Evolutionary conservation across 139 green algal species (phyloP).

Genomic region (Microglena sp.): DNA sequence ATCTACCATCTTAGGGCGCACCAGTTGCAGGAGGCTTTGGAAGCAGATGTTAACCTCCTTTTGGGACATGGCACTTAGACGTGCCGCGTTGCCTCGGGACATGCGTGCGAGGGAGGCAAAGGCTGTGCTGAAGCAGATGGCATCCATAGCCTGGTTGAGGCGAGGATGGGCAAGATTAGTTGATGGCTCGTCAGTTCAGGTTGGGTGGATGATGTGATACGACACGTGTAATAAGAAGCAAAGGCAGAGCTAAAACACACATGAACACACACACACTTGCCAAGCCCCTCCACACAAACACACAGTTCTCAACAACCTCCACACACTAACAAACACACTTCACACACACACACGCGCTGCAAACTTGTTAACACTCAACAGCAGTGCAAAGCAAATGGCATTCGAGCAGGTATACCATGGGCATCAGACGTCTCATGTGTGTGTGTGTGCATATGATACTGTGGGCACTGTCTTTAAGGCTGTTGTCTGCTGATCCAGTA

Average conservation of each 20-base stretch:
- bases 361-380: too few species aligned
- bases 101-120: neutral
- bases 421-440: too few species aligned
- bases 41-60: neutral
- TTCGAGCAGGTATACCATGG: too few species aligned
- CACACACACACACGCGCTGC: too few species aligned
- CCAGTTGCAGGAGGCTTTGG: neutral
- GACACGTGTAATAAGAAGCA: neutral
- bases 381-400: too few species aligned
- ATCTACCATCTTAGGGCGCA: neutral
- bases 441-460: too few species aligned
- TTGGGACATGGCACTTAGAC: neutral
- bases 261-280: neutral
- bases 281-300: neutral
- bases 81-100: neutral
- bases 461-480: too few species aligned
- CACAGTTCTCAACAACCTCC: neutral
- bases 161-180: too few species aligned
- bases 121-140: conserved; percentile 3
- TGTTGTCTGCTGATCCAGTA: too few species aligned
- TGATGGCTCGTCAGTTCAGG: neutral
- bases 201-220: neutral
- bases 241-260: neutral
- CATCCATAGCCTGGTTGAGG: neutral
- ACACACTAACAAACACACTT: too few species aligned